A percentile compares a stretch with the other conserved stretches of the same genome.
Evolutionary conservation across 2,329 filamentous ascomycete species (phyloP).

Genomic region (Aspergillus sp.): DNA sequence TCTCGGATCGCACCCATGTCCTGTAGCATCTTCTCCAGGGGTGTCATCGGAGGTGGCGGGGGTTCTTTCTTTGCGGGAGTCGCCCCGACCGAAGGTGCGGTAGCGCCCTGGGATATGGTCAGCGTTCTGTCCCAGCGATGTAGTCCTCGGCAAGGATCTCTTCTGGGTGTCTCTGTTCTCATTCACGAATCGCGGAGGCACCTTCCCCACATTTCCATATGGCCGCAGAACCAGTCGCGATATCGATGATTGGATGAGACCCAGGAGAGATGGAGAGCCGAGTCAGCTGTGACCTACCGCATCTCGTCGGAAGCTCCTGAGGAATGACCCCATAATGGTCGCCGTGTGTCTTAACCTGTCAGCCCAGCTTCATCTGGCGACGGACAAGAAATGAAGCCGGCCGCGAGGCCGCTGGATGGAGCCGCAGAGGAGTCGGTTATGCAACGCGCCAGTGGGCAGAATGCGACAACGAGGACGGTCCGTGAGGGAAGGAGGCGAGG

Average conservation of each 20-base stretch:
- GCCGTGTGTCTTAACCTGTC: constrained; percentile 19
- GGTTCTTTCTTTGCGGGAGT: constrained; percentile 59
- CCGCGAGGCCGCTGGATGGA: constrained; percentile 16
- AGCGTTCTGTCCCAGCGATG: constrained; percentile 10
- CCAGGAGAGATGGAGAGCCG: constrained; percentile 7
- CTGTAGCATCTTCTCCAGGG: constrained; percentile 71
- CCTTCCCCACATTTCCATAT: too few relatives aligned
- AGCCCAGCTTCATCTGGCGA: constrained; percentile 28
- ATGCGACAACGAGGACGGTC: constrained; percentile 3
- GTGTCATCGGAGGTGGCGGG: constrained; percentile 55
- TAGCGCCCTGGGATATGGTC: constrained; percentile 41
- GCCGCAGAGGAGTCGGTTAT: constrained; percentile 9
- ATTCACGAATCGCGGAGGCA: too few relatives aligned
- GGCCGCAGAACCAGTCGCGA: background rate
- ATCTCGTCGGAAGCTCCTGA: constrained; percentile 39
- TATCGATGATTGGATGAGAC: constrained; percentile 12
- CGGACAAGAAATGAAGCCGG: constrained; percentile 17
- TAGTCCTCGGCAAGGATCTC: background rate
- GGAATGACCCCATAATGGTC: constrained; percentile 41
- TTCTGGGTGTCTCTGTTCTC: too few relatives aligned
- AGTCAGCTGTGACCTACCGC: constrained; percentile 28
- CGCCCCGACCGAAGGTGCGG: constrained; percentile 45
- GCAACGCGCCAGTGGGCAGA: constrained; percentile 9
- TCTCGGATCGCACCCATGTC: constrained; percentile 75
- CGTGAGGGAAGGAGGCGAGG: background rate